Evolutionary conservation across 768 basidiomycete genomes (phyloP), one percentile per base, ranked within the genome.

Genomic region (Tylopilus rubrobrunneus): DNA sequence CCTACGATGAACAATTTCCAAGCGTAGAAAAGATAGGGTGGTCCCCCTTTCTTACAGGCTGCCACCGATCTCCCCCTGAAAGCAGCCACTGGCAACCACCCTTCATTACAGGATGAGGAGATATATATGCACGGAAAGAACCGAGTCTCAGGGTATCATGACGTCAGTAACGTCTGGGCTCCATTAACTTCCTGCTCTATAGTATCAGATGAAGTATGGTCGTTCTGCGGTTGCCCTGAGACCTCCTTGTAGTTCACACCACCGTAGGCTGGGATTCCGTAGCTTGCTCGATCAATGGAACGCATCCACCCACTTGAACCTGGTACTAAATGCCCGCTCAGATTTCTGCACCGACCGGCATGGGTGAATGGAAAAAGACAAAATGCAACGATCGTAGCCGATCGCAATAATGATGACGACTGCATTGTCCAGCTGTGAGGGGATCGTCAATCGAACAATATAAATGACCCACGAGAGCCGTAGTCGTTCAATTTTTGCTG

Each of bases 141-240:
- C 47, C 43, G 39, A 52, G 45, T 8, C 49, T 42, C 49, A 57
- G 53, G 55, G 54, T 19, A 41, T 50, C 40, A 57, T 47, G 50
- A 40, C 19, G 51, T 52, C 56, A 60, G 45, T 49, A 40, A 50
- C 40, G 23, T 10, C 28, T 19, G 7, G n/a, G 5, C 37, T 33
- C 39, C 27, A 31, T 43, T 51, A 40, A 65, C 62, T 51, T 55
- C 55, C 53, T 56, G 40, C 6, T 47, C 48, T 23, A 49, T 56
- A 21, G 46, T 48, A 41, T 23, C 36, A 44, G 33, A 39, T 9
- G 33, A 33, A 14, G 27, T 6, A 17, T 37, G 43, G 29, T 46
- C 52, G 39, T 41, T 57, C 65, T 41, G 64, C 51, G 62, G 57
- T 67, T 41, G 60, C 64, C 64, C 56, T 47, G 56, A 67, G 64